phyloP scores from a whole-genome alignment of 2,329 filamentous ascomycete species.

The Aspergillus puulaauensis region DNA sequence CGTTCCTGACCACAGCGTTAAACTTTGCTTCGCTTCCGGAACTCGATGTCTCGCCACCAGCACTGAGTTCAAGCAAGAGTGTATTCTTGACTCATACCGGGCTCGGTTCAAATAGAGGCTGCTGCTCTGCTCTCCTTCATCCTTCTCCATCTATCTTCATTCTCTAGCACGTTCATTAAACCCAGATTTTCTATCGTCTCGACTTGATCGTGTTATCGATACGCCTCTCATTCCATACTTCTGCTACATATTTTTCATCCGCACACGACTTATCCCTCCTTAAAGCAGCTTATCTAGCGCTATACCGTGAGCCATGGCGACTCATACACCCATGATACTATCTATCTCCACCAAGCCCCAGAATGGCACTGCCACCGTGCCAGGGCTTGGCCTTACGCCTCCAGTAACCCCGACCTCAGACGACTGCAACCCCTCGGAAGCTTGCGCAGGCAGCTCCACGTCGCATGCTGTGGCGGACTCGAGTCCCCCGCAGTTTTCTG shows the following conservation, averaged over 20 bases:
- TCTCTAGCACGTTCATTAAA: not conserved
- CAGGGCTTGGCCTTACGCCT: conserved; percentile 30
- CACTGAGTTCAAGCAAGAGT: not conserved
- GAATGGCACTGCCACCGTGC: conserved; percentile 11
- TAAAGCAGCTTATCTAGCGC: not conserved
- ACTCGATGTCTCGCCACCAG: conserved; percentile 11
- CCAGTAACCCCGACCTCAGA: conserved; percentile 35
- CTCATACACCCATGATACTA: conserved; percentile 23
- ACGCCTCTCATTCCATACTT: conserved; percentile 3
- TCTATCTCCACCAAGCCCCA: conserved; percentile 26
- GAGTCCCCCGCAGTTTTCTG: conserved; percentile 29
- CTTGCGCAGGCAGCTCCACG: conserved; percentile 6
- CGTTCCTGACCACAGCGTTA: conserved; percentile 5
- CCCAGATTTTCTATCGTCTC: not conserved
- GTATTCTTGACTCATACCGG: not conserved
- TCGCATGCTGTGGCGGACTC: conserved; percentile 5
- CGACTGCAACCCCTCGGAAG: conserved; percentile 12
- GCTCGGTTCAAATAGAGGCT: no score
- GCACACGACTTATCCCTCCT: not conserved
- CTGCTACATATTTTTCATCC: not conserved
- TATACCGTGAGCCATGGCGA: conserved; percentile 14
- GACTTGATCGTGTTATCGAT: conserved; percentile 10
- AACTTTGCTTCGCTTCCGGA: not conserved
- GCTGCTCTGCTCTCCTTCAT: not conserved
- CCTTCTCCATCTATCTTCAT: not conserved